Evolutionary conservation across 768 basidiomycete genomes (phyloP), one percentile per base, ranked within the genome.

Genomic region (Tylopilus subfusipes): DNA sequence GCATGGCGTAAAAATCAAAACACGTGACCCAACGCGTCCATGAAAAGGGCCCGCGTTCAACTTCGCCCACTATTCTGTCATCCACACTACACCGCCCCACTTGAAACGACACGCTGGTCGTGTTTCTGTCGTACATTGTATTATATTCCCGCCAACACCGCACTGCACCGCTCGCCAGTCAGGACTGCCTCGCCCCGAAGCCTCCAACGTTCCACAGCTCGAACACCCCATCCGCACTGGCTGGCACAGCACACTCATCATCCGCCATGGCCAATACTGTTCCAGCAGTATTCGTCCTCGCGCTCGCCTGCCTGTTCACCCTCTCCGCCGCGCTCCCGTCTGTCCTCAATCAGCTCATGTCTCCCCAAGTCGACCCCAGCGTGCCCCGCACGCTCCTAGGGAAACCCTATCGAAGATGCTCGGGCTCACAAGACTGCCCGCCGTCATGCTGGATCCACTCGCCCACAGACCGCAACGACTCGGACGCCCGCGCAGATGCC

Each of bases 341-440:
- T 9, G 5, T 29, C 33, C 13, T 39, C 45, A 18, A 21, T 42
- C 52, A 29, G 36, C 30, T 34, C n/a, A 8, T 21, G 21, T 42
- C 38, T 9, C 3, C 48, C 6, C 25, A n/a, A 18, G 30, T 27
- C 16, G 25, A 42, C 18, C n/a, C 55, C 22, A 49, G 50, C 30
- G 52, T 27, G 12, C 57, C 63, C 6, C 54, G 52, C 19, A 59
- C 57, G 18, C 50, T 64, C 31, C 59, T 58, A 8, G 62, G 62
- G 11, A 53, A 40, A 33, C 30, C 55, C 12, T 64, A 58, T 31
- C 45, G 57, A 24, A 52, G 48, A 42, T 33, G 42, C 21, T 18
- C 38, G 34, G 27, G 33, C 18, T 10, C 19, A 11, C 43, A 49
- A 36, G 22, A 13, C n/a, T 22, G 38, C 48, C 12, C 42, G 9